These are phyloP conservation scores for Nasturtium officinale DNA, from an alignment of 345 rosid species.

Conservation along the genomic window DNA sequence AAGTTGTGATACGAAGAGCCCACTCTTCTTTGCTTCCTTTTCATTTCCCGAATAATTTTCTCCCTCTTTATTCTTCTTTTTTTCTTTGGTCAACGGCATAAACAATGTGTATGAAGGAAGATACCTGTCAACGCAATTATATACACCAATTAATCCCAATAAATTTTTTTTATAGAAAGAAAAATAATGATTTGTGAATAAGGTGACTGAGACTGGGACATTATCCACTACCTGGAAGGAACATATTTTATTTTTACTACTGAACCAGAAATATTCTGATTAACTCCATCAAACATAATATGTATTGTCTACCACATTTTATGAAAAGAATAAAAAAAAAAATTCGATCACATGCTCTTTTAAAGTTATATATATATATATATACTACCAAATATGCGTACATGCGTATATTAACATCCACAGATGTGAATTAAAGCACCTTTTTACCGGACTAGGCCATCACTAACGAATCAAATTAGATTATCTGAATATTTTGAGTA, in stretches of 20 bases:
- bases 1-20: slow-evolving; percentile 47
- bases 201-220: background rate
- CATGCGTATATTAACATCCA: too few relatives aligned
- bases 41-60: background rate
- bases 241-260: background rate
- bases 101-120: slow-evolving; percentile 64
- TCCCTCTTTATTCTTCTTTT: background rate
- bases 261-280: too few relatives aligned
- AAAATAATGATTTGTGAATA: slow-evolving; percentile 7
- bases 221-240: slow-evolving; percentile 18
- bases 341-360: background rate
- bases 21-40: slow-evolving; percentile 7
- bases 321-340: background rate
- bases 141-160: background rate
- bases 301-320: background rate
- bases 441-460: too few relatives aligned
- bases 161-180: background rate
- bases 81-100: slow-evolving; percentile 39
- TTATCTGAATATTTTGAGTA: too few relatives aligned
- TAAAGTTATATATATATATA: too few relatives aligned
- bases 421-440: too few relatives aligned
- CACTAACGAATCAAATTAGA: too few relatives aligned
- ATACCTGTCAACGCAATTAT: slow-evolving; percentile 44
- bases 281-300: too few relatives aligned
- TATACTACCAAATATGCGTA: too few relatives aligned